Evolutionary conservation across 768 basidiomycete genomes (phyloP), one percentile per base, ranked within the genome.

Genomic region (Phanerodontia chrysosporium): DNA sequence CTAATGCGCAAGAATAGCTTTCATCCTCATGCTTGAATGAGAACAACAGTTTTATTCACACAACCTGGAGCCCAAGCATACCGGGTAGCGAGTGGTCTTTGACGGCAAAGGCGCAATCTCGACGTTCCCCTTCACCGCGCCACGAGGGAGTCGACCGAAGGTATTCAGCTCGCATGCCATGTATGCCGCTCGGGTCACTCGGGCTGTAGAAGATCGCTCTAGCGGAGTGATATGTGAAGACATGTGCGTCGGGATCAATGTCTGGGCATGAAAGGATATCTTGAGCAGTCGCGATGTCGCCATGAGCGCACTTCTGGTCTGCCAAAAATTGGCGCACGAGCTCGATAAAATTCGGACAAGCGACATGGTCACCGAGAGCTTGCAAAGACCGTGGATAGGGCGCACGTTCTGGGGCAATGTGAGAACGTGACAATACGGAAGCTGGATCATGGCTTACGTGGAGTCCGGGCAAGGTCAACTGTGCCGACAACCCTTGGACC

Each of bases 131-230:
- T 0, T 57, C 58, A 1, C 49, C 29, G 4, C 61, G 45, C 72
- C 71, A 74, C 0, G n/a, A 35, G 2, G 66, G 66, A 24, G 24
- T 53, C 0, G 66, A 46, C 0, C 63, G 32, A 13, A 75, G 69
- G 7, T 29, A 39, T 52, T 75, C 66, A 0, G 22, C 13, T 4
- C 58, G 61, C 72, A 75, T 48, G 24, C 46, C 46, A 6, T 18
- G 6, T 6, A 25, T 28, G 44, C 44, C 44, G n/a, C 44, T 45
- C 2, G 60, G 46, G 16, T 74, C 66, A 42, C 74, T 73, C 0
- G 70, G 67, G 0, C 64, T 63, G 56, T 62, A 68, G 27, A 66
- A 75, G 14, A 16, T 29, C 0, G 66, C 63, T 1, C 54, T 55
- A 1, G 65, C 65, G 0, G 66, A 72, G 30, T 69, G 64, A n/a